Conservation (phyloP, 1,139 yeast species). For the Sugiyamaella novakii region DNA sequence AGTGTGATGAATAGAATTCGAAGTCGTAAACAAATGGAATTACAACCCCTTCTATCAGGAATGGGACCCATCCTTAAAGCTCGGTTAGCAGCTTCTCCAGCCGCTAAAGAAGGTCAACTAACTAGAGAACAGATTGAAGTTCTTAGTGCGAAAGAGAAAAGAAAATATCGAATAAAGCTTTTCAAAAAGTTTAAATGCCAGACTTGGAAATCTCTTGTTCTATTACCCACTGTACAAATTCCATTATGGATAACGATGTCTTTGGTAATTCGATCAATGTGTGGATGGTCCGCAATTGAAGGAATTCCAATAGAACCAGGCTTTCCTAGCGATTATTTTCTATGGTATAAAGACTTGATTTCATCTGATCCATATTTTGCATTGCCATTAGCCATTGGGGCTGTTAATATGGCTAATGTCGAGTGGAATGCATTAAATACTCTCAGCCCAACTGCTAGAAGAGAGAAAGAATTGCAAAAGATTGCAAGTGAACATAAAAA, state of each 20-base stretch:
- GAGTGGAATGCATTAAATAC: slow-evolving; percentile 74
- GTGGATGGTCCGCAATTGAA: slow-evolving; percentile 61
- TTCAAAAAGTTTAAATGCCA: slow-evolving; percentile 71
- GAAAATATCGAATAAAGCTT: slow-evolving; percentile 69
- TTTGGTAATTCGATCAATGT: slow-evolving; percentile 69
- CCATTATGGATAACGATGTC: slow-evolving; percentile 89
- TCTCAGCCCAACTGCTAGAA: slow-evolving; percentile 44
- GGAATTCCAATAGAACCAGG: slow-evolving; percentile 56
- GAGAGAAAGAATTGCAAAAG: slow-evolving; percentile 25
- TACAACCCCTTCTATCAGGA: slow-evolving; percentile 64
- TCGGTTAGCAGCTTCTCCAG: slow-evolving; percentile 55
- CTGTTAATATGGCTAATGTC: slow-evolving; percentile 69
- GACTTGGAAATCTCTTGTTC: slow-evolving; percentile 71
- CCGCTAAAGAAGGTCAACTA: slow-evolving; percentile 50
- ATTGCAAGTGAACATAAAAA: slow-evolving; percentile 21
- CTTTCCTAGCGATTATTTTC: slow-evolving; percentile 56
- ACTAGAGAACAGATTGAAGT: slow-evolving; percentile 76
- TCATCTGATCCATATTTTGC: slow-evolving; percentile 62
- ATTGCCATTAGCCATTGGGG: slow-evolving; percentile 71
- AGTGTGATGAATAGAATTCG: slow-evolving; percentile 72
- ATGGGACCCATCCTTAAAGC: slow-evolving; percentile 74
- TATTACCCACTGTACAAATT: slow-evolving; percentile 74
- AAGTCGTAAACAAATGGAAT: slow-evolving; percentile 66
- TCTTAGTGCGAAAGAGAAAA: slow-evolving; percentile 72
- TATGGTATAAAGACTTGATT: slow-evolving; percentile 65